Percentiles rank a stretch among this genome's conserved stretches.
phyloP scores from a whole-genome alignment of 352 stramenopile species.

The Aphanomyces stellatus region DNA sequence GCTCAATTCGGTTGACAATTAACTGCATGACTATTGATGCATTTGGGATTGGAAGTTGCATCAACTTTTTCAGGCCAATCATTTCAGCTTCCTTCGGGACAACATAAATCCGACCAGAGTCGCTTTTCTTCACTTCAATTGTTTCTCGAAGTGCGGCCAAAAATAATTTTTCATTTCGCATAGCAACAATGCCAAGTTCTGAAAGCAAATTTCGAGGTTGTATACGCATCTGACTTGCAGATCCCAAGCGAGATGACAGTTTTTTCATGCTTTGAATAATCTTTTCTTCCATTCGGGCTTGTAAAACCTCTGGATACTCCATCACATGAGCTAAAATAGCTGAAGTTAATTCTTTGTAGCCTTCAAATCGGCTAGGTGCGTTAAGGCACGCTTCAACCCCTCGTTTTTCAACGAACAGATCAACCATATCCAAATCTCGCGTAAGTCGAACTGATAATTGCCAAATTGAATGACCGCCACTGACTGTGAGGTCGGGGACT shows the following conservation, averaged over 20 bases:
- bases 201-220: constrained; percentile 71
- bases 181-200: constrained; percentile 59
- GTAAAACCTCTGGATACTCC: constrained; percentile 74
- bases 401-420: constrained; percentile 37
- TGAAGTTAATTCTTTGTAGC: constrained; percentile 68
- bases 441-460: constrained; percentile 62
- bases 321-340: constrained; percentile 60
- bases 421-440: constrained; percentile 63
- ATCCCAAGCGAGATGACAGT: constrained; percentile 54
- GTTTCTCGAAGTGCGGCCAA: constrained; percentile 57
- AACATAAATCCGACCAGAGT: constrained; percentile 73
- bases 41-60: constrained; percentile 8
- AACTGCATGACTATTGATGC: constrained; percentile 19
- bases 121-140: constrained; percentile 66
- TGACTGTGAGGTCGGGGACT: constrained; percentile 21
- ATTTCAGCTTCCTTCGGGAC: constrained; percentile 27
- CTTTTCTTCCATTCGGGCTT: constrained; percentile 82
- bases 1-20: constrained; percentile 40
- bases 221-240: constrained; percentile 40
- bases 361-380: constrained; percentile 43
- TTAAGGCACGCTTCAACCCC: constrained; percentile 55
- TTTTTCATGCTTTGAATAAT: constrained; percentile 71
- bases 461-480: constrained; percentile 52
- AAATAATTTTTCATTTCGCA: constrained; percentile 71
- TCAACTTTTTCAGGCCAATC: background rate